Conservation (phyloP, 345 rosid genomes). For the Dipteronia sinensis region DNA sequence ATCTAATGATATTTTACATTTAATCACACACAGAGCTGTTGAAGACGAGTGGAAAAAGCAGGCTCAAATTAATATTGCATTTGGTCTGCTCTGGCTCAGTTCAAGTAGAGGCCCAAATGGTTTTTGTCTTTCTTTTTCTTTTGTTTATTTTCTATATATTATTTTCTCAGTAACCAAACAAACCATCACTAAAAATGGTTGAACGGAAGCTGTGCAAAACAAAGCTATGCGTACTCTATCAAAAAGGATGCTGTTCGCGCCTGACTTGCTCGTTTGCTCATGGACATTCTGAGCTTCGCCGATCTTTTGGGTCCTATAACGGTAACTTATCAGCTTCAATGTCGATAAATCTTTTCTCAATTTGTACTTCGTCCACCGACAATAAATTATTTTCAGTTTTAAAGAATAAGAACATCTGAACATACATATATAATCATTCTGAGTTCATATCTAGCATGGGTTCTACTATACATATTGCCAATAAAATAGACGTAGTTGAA, state of each 20-base stretch:
- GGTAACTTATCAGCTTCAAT: conserved; percentile 42
- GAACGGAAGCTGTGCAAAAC: conserved; percentile 83
- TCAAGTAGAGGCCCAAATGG: too few species aligned
- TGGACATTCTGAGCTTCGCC: conserved; percentile 86
- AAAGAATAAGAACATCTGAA: too few species aligned
- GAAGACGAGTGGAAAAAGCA: too few species aligned
- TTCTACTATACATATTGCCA: background rate
- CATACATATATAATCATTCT: background rate
- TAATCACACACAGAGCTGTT: too few species aligned
- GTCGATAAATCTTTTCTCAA: background rate
- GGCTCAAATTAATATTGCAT: too few species aligned
- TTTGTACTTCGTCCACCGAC: too few species aligned
- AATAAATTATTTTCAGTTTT: too few species aligned
- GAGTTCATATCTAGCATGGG: background rate
- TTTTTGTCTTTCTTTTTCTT: background rate
- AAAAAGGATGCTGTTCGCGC: conserved; percentile 65
- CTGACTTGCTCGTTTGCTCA: conserved; percentile 87
- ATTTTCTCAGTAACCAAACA: background rate
- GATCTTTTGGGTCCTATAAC: conserved; percentile 40
- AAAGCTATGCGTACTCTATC: too few species aligned
- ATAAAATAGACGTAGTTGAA: background rate
- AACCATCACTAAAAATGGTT: conserved; percentile 34
- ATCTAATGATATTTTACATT: too few species aligned
- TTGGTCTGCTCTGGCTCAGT: too few species aligned
- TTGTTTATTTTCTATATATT: too few species aligned